Conservation (phyloP, 352 stramenopile species). For the Globisporangium emineosum region DNA sequence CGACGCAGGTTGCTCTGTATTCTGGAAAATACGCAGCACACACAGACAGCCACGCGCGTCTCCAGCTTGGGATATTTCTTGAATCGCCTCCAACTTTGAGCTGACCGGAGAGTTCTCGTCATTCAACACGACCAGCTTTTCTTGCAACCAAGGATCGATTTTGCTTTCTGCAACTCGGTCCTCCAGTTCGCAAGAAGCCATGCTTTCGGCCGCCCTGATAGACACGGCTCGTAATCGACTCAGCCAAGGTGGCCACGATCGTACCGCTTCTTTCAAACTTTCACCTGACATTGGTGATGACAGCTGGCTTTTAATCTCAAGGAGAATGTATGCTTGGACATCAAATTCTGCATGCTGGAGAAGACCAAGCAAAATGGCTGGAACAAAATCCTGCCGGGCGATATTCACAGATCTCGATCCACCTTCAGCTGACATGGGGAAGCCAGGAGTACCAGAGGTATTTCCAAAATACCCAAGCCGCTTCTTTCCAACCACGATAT, state of each 20-base stretch:
- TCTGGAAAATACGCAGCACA: constrained; percentile 55
- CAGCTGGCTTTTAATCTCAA: constrained; percentile 54
- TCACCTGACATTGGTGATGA: constrained; percentile 39
- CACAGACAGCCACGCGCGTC: constrained; percentile 55
- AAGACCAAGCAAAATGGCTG: constrained; percentile 50
- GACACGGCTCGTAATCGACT: constrained; percentile 41
- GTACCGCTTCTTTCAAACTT: constrained; percentile 60
- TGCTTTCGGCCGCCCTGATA: constrained; percentile 17
- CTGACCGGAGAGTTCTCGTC: constrained; percentile 39
- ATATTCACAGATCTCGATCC: constrained; percentile 39
- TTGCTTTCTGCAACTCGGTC: background rate
- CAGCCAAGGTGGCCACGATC: constrained; percentile 72
- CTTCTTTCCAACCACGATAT: constrained; percentile 62
- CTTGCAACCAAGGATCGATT: constrained; percentile 33
- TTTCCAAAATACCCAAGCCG: constrained; percentile 17
- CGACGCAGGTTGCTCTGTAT: constrained; percentile 27
- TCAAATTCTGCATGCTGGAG: constrained; percentile 41
- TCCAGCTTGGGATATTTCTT: constrained; percentile 37
- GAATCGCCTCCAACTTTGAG: constrained; percentile 53
- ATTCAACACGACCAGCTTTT: constrained; percentile 51
- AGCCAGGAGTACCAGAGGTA: background rate
- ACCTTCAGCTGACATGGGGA: background rate
- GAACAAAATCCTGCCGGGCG: constrained; percentile 51
- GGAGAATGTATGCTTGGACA: constrained; percentile 50
- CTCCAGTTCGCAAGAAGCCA: background rate